Conservation (phyloP, 371 early-diverging fungal species). For the Astathelohania contejeani region DNA sequence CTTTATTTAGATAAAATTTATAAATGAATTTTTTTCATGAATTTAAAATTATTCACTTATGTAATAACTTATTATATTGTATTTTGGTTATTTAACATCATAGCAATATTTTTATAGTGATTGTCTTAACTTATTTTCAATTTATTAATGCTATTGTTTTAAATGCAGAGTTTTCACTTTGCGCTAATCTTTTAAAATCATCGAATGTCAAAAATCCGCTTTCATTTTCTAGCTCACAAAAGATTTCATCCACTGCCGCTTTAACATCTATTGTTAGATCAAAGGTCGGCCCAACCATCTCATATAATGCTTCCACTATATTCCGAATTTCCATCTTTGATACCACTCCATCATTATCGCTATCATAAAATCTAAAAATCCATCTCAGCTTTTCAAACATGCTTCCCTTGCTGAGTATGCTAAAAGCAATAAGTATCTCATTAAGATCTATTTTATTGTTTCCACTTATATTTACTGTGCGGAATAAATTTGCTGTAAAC, state of each 20-base stretch:
- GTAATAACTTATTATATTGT: too few species aligned
- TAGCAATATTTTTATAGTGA: too few species aligned
- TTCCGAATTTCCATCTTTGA: slow-evolving; percentile 28
- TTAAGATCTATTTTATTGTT: slow-evolving; percentile 31
- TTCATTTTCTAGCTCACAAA: slow-evolving; percentile 20
- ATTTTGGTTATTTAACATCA: too few species aligned
- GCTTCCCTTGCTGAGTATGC: slow-evolving; percentile 40
- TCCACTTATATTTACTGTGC: slow-evolving; percentile 46
- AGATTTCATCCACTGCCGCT: slow-evolving; percentile 19
- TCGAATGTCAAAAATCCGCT: slow-evolving; percentile 46
- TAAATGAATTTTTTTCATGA: too few species aligned
- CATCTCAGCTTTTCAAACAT: slow-evolving; percentile 43
- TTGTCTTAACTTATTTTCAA: too few species aligned
- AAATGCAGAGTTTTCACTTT: too few species aligned
- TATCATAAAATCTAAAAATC: slow-evolving; percentile 50
- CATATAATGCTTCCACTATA: slow-evolving; percentile 21
- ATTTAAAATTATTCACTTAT: too few species aligned
- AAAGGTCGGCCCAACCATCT: slow-evolving; percentile 28
- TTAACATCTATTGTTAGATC: slow-evolving; percentile 20
- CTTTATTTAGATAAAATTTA: too few species aligned
- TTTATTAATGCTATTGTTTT: too few species aligned
- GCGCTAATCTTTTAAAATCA: slow-evolving; percentile 42
- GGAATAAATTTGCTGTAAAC: slow-evolving; percentile 36
- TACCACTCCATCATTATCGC: slow-evolving; percentile 41
- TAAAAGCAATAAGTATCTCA: slow-evolving; percentile 45